phyloP scores from a whole-genome alignment of 73 alveolate species.

The Tetrahymena thermophila region DNA sequence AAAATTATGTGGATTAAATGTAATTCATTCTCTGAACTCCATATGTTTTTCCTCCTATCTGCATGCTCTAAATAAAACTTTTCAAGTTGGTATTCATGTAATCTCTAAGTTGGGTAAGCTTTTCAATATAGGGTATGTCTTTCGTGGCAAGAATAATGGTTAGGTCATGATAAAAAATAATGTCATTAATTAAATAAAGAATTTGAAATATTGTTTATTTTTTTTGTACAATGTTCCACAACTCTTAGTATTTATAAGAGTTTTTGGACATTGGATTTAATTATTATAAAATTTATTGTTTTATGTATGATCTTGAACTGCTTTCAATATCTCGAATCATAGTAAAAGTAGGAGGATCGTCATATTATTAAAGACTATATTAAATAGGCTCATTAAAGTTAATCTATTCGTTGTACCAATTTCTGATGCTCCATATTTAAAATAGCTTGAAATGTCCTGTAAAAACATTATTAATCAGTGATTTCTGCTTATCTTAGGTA shows the following conservation, averaged over 20 bases:
- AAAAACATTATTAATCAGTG: not conserved
- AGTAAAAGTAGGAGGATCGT: not conserved
- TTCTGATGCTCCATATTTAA: not conserved
- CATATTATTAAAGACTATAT: not conserved
- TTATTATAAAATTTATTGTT: not conserved
- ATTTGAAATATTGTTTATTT: not conserved
- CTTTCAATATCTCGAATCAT: not conserved
- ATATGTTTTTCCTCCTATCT: not conserved
- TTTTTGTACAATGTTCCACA: not conserved
- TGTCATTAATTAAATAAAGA: not conserved
- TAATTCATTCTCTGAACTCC: not conserved
- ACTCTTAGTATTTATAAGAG: not conserved
- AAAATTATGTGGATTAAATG: not conserved
- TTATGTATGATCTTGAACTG: not conserved
- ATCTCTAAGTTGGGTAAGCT: not conserved
- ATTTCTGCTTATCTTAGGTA: not conserved
- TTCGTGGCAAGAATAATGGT: not conserved
- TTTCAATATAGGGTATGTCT: not conserved
- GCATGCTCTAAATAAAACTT: not conserved
- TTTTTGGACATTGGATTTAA: not conserved
- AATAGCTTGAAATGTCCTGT: not conserved
- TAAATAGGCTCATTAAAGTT: not conserved
- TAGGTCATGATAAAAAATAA: not conserved
- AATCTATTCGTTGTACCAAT: not conserved
- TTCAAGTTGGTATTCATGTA: not conserved